Evolutionary conservation across 441 rosid genomes (phyloP), one percentile per base, ranked within the genome.

Genomic region (Manihot esculenta): DNA sequence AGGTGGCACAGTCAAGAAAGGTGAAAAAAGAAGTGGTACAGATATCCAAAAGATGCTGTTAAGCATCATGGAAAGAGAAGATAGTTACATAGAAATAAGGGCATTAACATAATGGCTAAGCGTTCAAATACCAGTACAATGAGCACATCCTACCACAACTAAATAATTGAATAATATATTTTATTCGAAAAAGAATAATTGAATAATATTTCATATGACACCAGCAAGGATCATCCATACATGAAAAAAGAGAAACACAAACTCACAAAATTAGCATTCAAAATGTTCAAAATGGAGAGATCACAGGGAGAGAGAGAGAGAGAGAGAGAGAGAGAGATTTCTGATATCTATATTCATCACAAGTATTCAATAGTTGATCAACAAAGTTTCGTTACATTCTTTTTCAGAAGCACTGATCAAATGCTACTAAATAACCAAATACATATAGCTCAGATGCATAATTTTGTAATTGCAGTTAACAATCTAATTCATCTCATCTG

Each of bases 31-130:
- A 21, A 17, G 18, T 1, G 6, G 33, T 6, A 41, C 5, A 44
- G 63, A 30, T 17, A 55, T 0, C 20, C 20, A 56, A 47, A 44
- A 58, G 70, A 66, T 51, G 72, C 75, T 68, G 70, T 57, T 61
- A 54, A 67, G 33, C 77, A 79, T 62, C 70, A 38, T 14, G 15
- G 49, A 58, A 68, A 69, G 70, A 48, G 23, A 35, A n/a, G 51
- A 44, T 58, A 44, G 35, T 61, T 24, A 53, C 38, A 62, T 69
- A 33, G 50, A 49, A 8, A 57, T 49, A 23, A 51, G 49, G n/a
- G 66, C 48, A 24, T 44, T 8, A 14, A n/a, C 62, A 51, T 26
- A 30, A 60, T n/a, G 6, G 6, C 35, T 33, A 44, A 41, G 45
- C 53, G 5, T 27, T 1, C n/a, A 53, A 5, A 53, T 33, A 51